Base-by-base conservation (phyloP, 2,329 filamentous ascomycete genomes). In the Alternaria viburni region DNA sequence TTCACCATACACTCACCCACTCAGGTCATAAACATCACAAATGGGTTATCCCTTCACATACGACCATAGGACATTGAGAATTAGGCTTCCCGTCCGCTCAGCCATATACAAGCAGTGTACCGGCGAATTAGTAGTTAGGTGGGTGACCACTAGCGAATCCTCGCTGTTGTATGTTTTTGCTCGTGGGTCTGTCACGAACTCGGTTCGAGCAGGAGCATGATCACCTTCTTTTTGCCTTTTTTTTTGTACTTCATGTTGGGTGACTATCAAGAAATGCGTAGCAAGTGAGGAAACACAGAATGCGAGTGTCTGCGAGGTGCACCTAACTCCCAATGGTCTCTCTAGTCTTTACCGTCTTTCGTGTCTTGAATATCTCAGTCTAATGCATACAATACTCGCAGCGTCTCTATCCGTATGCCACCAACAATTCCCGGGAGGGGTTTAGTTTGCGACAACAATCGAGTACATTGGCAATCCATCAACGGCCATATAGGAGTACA, bases 321-420 rank as follows among this genome's bases (percentile, higher is more conserved):
- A 17, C 2, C n/a, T 41, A 0, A 1, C 36, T 1, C 9, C 9
- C 10, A 17, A 41, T 1, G 0, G n/a, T 11, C 0, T 41, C 36
- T 41, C 36, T 1, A 41, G 8, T 1, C 1, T 17, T 41, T 41
- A 2, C 15, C n/a, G 1, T 17, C 15, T 41, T 41, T 0, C 3
- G 9, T 5, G 36, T 17, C 9, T 41, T 11, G 0, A 5, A 41
- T 11, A 17, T 41, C 9, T 10, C 8, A 10, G n/a, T 17, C n/a
- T 8, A 11, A 17, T 3, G 15, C 15, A 41, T 41, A 3, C 0
- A 17, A 41, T 5, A 2, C 15, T 41, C 15, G 0, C 32, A n/a
- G 15, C 10, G 32, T 41, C 2, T 36, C 32, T 41, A 4, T n/a
- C 10, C 0, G 2, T 41, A 17, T 0, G 0, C 8, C 15, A n/a